These are phyloP conservation scores for Phoma sp. DNA, from an alignment of 2,329 filamentous ascomycete species.

Conservation along the genomic window DNA sequence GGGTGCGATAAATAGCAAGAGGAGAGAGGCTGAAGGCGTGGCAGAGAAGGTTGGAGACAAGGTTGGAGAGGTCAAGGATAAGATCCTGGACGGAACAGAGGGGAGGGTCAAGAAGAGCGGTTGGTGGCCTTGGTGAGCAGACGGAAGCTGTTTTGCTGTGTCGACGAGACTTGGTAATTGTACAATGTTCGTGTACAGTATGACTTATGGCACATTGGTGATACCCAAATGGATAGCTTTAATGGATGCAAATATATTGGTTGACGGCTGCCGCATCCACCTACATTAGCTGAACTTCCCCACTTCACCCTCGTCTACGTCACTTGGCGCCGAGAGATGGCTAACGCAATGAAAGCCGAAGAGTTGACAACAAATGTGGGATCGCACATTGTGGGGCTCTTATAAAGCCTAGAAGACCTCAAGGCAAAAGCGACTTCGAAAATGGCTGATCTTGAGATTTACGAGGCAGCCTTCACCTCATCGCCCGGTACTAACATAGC, in stretches of 20 bases:
- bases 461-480: constrained; percentile 16
- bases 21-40: constrained; percentile 15
- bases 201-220: not conserved
- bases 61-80: constrained; percentile 24
- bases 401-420: too few relatives aligned
- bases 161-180: not conserved
- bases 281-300: not conserved
- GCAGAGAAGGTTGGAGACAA: constrained; percentile 18
- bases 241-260: not conserved
- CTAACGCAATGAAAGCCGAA: not conserved
- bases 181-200: not conserved
- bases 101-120: constrained; percentile 26
- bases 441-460: constrained; percentile 14
- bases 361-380: not conserved
- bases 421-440: not conserved
- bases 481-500: constrained; percentile 14
- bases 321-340: not conserved
- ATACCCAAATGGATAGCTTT: not conserved
- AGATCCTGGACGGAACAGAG: constrained; percentile 22
- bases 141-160: not conserved
- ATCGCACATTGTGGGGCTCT: not conserved
- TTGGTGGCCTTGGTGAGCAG: constrained; percentile 37
- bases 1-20: constrained; percentile 29
- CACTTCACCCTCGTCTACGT: not conserved
- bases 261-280: not conserved